Percentiles rank a stretch among this genome's conserved stretches.
These are phyloP conservation scores for Lomentospora prolificans DNA, from an alignment of 2,329 filamentous ascomycete genomes.

Conservation along the genomic window DNA sequence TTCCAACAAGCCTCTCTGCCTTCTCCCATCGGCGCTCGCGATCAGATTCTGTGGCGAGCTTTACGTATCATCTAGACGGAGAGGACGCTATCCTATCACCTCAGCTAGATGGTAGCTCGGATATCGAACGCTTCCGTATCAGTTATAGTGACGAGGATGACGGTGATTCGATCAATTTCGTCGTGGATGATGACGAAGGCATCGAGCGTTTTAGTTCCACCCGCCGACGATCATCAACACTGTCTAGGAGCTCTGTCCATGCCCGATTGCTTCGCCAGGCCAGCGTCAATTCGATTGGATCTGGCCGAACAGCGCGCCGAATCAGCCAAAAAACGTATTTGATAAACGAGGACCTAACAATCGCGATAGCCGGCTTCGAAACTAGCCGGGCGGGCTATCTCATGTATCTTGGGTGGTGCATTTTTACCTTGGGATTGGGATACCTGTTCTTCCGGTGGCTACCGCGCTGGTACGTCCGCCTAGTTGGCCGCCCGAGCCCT, in stretches of 20 bases:
- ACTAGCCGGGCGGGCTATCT: constrained; percentile 63
- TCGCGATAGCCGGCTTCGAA: constrained; percentile 83
- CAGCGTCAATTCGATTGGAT: constrained; percentile 58
- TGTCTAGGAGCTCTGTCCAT: constrained; percentile 46
- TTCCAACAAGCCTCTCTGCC: constrained; percentile 88
- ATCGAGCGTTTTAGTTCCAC: constrained; percentile 37
- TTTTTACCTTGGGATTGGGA: constrained; percentile 63
- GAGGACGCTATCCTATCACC: constrained; percentile 29
- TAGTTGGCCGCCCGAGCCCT: constrained; percentile 60
- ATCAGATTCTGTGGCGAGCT: constrained; percentile 78
- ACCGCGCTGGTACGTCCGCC: constrained; percentile 70
- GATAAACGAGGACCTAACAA: constrained; percentile 83
- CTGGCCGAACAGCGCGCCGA: constrained; percentile 39
- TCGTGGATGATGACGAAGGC: constrained; percentile 30
- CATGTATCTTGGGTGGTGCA: constrained; percentile 60
- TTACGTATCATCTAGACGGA: constrained; percentile 77
- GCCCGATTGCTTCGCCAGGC: constrained; percentile 61
- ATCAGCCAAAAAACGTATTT: constrained; percentile 88
- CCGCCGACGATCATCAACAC: constrained; percentile 53
- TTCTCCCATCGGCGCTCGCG: constrained; percentile 77
- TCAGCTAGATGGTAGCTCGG: constrained; percentile 28
- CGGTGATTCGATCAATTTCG: constrained; percentile 25
- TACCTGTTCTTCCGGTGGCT: constrained; percentile 87
- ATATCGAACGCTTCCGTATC: constrained; percentile 13
- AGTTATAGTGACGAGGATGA: constrained; percentile 20